Conservation (phyloP, 768 basidiomycete genomes). For the Hericium coralloides region DNA sequence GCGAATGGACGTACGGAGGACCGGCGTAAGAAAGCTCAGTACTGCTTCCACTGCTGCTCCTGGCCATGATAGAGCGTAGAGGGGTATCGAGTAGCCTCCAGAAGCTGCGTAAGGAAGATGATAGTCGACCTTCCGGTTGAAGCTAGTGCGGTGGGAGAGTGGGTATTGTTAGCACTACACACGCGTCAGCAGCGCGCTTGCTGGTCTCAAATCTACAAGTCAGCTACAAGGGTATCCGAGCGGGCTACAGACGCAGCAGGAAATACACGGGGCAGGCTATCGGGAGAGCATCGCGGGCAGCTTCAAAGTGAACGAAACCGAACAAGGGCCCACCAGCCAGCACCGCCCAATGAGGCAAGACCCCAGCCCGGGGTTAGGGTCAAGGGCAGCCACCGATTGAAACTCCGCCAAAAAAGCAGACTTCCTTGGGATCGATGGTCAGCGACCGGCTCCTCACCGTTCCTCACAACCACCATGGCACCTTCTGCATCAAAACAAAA, state of each 20-base stretch:
- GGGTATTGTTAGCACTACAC: background rate
- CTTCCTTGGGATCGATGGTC: constrained; percentile 5
- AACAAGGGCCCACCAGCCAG: background rate
- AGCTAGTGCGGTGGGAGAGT: too few species aligned
- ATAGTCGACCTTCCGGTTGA: too few species aligned
- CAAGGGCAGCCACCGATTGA: background rate
- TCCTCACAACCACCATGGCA: constrained; percentile 35
- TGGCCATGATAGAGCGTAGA: background rate
- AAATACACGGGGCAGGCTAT: background rate
- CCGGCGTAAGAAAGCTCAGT: background rate
- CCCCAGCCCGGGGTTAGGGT: constrained; percentile 9
- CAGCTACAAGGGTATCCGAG: too few species aligned
- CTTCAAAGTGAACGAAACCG: background rate
- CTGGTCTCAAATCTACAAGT: background rate
- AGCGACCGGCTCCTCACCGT: background rate
- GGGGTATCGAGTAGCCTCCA: too few species aligned
- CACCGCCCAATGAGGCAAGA: background rate
- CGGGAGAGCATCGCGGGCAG: background rate
- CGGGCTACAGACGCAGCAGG: background rate
- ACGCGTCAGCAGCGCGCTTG: background rate
- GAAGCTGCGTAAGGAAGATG: too few species aligned
- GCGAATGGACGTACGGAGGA: background rate
- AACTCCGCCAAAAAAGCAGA: constrained; percentile 1
- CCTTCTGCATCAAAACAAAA: constrained; percentile 87
- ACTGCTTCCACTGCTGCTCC: background rate